Conservation (phyloP, 2,329 filamentous ascomycete species). For the Ascochyta koolunga region DNA sequence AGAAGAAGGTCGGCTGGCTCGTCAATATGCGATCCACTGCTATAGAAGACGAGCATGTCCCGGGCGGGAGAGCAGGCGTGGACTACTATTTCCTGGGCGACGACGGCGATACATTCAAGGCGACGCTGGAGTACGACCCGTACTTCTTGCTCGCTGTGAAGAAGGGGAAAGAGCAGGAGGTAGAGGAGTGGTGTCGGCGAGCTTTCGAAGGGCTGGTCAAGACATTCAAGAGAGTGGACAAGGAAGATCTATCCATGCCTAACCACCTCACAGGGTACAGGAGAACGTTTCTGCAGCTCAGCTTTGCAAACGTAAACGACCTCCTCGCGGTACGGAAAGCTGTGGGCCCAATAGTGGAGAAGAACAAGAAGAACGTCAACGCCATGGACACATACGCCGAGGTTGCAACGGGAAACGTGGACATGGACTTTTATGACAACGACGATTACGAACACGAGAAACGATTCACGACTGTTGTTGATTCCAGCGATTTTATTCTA, state of each 20-base stretch:
- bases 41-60: conserved; percentile 81
- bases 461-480: conserved; percentile 78
- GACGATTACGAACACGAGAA: conserved; percentile 82
- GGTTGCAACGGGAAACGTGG: conserved; percentile 80
- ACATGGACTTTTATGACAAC: conserved; percentile 90
- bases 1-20: conserved; percentile 87
- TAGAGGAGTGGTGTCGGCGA: conserved; percentile 90
- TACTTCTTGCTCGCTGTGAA: conserved; percentile 94
- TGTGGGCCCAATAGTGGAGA: conserved; percentile 89
- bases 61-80: conserved; percentile 84
- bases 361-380: conserved; percentile 94
- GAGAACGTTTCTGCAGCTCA: conserved; percentile 84
- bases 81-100: conserved; percentile 90
- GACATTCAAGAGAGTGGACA: conserved; percentile 76
- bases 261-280: conserved; percentile 94
- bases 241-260: conserved; percentile 92
- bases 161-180: conserved; percentile 85
- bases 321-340: conserved; percentile 82
- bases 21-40: conserved; percentile 92
- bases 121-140: conserved; percentile 93
- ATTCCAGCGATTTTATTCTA: conserved; percentile 96
- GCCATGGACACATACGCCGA: conserved; percentile 99
- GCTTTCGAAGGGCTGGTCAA: conserved; percentile 84
- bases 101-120: conserved; percentile 89
- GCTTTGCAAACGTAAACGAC: conserved; percentile 86